phyloP scores from a whole-genome alignment of 179 eudicot species.

The Corrigiola litoralis region DNA sequence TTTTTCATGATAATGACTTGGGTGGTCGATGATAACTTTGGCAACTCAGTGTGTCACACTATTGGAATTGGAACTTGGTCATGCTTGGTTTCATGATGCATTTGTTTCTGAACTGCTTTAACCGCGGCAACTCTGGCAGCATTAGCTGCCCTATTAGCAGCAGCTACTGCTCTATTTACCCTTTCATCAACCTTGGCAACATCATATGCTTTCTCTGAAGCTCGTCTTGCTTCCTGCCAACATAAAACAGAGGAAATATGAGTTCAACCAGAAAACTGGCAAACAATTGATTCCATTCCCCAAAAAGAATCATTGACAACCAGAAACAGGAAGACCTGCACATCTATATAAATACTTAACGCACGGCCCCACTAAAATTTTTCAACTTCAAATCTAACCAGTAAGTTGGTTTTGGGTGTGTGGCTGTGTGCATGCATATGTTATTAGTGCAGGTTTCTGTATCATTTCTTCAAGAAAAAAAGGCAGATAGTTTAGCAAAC shows the following conservation, averaged over 20 bases:
- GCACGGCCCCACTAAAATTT: no score
- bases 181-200: constrained; percentile 71
- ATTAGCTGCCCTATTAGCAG: constrained; percentile 75
- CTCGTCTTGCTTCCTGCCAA: constrained; percentile 65
- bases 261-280: background rate
- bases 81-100: constrained; percentile 39
- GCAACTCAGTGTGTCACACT: constrained; percentile 23
- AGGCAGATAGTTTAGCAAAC: no score
- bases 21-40: background rate
- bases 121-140: constrained; percentile 87
- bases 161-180: constrained; percentile 63
- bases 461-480: no score
- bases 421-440: no score
- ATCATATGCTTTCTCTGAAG: constrained; percentile 64
- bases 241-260: background rate
- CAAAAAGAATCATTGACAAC: no score
- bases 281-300: no score
- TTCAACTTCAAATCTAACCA: no score
- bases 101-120: constrained; percentile 73
- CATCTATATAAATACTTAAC: no score
- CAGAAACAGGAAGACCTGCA: no score
- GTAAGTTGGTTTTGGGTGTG: no score
- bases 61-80: constrained; percentile 31
- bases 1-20: no score
- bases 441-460: no score